These are phyloP conservation scores for Zychaea mexicana DNA, from an alignment of 371 early-diverging fungal species.

Conservation along the genomic window DNA sequence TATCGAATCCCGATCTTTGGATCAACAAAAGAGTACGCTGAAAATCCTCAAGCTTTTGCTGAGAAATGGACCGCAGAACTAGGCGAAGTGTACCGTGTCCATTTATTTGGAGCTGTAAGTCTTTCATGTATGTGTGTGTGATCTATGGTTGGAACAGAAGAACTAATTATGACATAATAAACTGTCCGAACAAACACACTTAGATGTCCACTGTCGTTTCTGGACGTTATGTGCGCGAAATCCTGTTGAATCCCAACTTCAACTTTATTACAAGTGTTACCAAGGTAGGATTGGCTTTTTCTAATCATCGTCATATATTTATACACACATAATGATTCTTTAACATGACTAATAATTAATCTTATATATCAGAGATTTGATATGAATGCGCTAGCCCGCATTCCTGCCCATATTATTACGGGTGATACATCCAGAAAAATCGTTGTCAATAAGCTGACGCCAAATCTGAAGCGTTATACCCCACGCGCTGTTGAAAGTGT, in stretches of 20 bases:
- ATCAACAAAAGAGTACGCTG: constrained; percentile 11
- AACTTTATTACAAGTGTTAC: constrained; percentile 11
- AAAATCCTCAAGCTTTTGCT: constrained; percentile 15
- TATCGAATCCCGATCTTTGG: constrained; percentile 19
- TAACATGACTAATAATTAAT: background rate
- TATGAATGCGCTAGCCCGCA: constrained; percentile 2
- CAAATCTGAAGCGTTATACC: constrained; percentile 14
- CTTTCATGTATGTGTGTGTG: no score
- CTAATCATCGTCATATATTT: no score
- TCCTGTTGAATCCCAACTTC: constrained; percentile 18
- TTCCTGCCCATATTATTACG: background rate
- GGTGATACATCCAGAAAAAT: background rate
- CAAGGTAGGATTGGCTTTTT: constrained; percentile 7
- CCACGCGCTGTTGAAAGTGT: constrained; percentile 12
- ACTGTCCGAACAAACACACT: background rate
- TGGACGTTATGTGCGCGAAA: constrained; percentile 17
- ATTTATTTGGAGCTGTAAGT: constrained; percentile 18
- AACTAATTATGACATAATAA: background rate
- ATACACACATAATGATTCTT: background rate
- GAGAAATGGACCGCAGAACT: constrained; percentile 14
- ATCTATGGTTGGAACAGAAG: no score
- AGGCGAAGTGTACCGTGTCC: constrained; percentile 13
- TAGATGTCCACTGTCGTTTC: constrained; percentile 11
- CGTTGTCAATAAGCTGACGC: constrained; percentile 12
- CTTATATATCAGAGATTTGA: constrained; percentile 12